Conservation (phyloP, 441 rosid genomes). For the Erysimum pusillum region DNA sequence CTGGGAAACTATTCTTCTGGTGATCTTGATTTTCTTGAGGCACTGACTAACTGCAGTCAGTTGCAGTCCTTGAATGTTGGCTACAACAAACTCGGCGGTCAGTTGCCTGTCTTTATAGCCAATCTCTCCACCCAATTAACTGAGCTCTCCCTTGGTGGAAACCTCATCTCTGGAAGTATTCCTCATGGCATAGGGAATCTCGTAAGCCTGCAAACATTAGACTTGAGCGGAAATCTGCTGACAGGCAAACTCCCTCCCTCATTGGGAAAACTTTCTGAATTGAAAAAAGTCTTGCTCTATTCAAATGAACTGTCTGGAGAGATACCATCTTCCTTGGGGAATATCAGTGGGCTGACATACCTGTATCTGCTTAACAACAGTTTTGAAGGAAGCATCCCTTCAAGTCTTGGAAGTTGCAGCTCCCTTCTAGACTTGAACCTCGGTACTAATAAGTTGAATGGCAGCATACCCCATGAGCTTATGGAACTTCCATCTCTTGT, state of each 20-base stretch:
- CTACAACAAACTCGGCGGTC: constrained; percentile 40
- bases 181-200: constrained; percentile 46
- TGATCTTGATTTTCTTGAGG: constrained; percentile 46
- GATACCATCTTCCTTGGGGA: constrained; percentile 53
- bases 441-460: constrained; percentile 43
- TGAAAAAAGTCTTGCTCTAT: constrained; percentile 26
- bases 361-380: constrained; percentile 33
- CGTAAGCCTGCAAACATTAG: constrained; percentile 31
- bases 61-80: constrained; percentile 30
- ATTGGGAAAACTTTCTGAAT: constrained; percentile 45
- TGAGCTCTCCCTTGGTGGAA: constrained; percentile 24
- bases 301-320: constrained; percentile 48
- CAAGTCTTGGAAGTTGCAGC: constrained; percentile 46
- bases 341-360: constrained; percentile 27
- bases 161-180: constrained; percentile 48
- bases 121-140: constrained; percentile 45
- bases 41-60: constrained; percentile 44
- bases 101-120: constrained; percentile 44
- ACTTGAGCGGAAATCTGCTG: constrained; percentile 19
- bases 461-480: constrained; percentile 48
- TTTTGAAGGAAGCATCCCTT: constrained; percentile 52
- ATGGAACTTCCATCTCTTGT: constrained; percentile 41
- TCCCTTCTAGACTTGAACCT: constrained; percentile 36
- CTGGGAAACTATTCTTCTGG: constrained; percentile 35
- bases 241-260: constrained; percentile 48